Evolutionary conservation across 345 rosid genomes (phyloP), one percentile per base, ranked within the genome.

Genomic region (Rhodamnia rubescens): DNA sequence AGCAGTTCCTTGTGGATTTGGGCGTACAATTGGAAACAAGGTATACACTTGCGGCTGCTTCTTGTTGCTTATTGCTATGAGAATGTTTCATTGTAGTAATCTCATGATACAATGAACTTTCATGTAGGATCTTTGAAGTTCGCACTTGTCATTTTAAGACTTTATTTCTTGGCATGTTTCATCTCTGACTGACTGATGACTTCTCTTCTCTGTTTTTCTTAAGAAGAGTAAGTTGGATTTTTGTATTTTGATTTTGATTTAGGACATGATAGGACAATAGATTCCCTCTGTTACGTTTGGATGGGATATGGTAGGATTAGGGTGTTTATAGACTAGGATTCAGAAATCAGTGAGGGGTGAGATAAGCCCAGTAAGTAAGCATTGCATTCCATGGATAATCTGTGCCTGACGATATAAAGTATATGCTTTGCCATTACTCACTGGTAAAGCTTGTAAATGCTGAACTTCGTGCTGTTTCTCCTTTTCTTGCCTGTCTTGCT

Each of bases 1-100:
- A 84, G 99, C 99, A 85, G 99, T 97, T 90, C 95, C 99, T 29
- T 97, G 99, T 88, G 99, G 99, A 86, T 96, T 97, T 86, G 99
- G 98, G 86, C 98, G 98, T 85, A 97, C 99, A 86, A 93, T 97
- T 91, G 99, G 99, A 52, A 97, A 97, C 87, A 97, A 97, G 98
- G 99, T 97, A 53, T 82, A 85, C 83, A 26, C 81, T 36, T 59
- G 64, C 52, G 24, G 40, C 74, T 44, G 82, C 40, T n/a, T 11
- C 47, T 69, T 40, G 21, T 21, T 85, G 53, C 56, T 42, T 16
- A 53, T 82, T 58, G 74, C 53, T 56, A 58, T 47, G 47, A 69
- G 80, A 69, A 69, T 32, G 6, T 69, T 69, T 69, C 78, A 36
- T 69, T 18, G 2, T 36, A 32, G 78, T 36, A 2, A 69, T 69